Percentiles rank a stretch among this genome's conserved stretches.
These are phyloP conservation scores for Lasiosphaeriaceae sp. DNA, from an alignment of 495 filamentous ascomycete species.

Conservation along the genomic window DNA sequence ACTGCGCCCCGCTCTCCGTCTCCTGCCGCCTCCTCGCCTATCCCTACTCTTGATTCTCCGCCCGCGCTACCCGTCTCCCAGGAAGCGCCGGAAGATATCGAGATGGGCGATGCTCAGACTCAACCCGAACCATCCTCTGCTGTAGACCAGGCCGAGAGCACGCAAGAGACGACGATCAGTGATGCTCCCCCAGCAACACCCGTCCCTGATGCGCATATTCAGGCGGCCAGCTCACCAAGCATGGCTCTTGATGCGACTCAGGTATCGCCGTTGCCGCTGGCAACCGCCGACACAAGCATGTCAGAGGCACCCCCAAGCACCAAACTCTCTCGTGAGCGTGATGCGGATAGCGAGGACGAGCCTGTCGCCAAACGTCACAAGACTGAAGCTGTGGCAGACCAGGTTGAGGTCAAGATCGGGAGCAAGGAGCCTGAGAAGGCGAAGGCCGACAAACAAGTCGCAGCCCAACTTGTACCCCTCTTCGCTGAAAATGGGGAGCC, in stretches of 20 bases:
- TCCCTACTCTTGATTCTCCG: too few species aligned
- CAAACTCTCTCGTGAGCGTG: conserved; percentile 67
- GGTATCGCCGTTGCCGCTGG: conserved; percentile 13
- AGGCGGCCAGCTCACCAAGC: conserved; percentile 10
- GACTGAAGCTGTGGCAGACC: conserved; percentile 25
- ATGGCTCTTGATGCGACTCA: conserved; percentile 8
- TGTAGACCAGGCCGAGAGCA: conserved; percentile 16
- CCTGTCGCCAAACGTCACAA: conserved; percentile 75
- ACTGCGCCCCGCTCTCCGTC: too few species aligned
- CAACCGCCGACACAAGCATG: conserved; percentile 34
- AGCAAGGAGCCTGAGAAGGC: conserved; percentile 10
- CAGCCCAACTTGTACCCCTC: too few species aligned
- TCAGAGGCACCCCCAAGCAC: conserved; percentile 30
- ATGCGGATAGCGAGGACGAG: conserved; percentile 67
- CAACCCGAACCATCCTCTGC: conserved; percentile 1
- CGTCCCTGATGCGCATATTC: conserved; percentile 15
- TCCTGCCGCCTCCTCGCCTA: too few species aligned
- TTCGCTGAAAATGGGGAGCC: conserved; percentile 9
- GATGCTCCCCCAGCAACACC: conserved; percentile 22
- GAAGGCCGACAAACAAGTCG: conserved; percentile 18
- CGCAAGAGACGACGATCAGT: conserved; percentile 25
- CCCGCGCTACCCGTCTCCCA: too few species aligned
- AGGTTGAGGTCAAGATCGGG: conserved; percentile 21
- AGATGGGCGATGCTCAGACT: conserved; percentile 25
- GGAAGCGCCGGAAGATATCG: conserved; percentile 22